Percentiles rank a stretch among this genome's conserved stretches.
These are phyloP conservation scores for Pseudogymnoascus sp. DNA, from an alignment of 2,329 filamentous ascomycete species.

Conservation along the genomic window DNA sequence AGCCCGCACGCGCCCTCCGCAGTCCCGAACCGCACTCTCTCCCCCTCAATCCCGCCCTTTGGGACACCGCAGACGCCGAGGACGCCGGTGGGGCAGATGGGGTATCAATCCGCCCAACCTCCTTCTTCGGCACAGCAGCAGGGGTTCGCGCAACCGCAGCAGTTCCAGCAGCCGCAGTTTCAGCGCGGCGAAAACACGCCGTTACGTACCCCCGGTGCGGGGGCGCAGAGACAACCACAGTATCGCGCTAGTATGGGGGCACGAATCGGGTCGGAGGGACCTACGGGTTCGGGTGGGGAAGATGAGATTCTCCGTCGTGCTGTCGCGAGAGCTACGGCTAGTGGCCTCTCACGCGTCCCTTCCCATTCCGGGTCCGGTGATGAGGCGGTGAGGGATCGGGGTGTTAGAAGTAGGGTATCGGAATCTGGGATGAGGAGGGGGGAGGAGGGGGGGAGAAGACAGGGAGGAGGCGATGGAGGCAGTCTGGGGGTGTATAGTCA, in stretches of 20 bases:
- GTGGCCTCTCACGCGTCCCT: background rate
- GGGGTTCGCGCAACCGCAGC: no score
- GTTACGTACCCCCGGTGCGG: conserved; percentile 31
- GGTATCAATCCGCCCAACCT: conserved; percentile 31
- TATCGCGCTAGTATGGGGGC: conserved; percentile 27
- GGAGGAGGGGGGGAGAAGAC: no score
- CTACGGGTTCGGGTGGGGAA: no score
- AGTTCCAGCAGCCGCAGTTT: conserved; percentile 9
- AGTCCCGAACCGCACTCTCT: conserved; percentile 26
- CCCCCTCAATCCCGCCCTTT: conserved; percentile 21
- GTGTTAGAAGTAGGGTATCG: background rate
- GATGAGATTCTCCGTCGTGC: background rate
- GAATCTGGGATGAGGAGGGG: conserved; percentile 9
- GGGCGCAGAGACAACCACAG: conserved; percentile 43
- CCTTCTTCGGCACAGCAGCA: conserved; percentile 27
- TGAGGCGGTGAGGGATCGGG: background rate
- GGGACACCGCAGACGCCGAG: conserved; percentile 16
- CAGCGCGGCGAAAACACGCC: conserved; percentile 31
- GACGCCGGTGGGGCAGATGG: conserved; percentile 34
- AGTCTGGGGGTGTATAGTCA: conserved; percentile 74
- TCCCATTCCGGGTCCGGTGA: background rate
- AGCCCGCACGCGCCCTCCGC: conserved; percentile 50
- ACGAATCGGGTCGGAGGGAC: background rate
- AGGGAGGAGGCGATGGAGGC: conserved; percentile 46
- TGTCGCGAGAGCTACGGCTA: background rate